A percentile compares a stretch with the other conserved stretches of the same genome.
Evolutionary conservation across 768 basidiomycete species (phyloP).

Genomic region (Rhodotorula toruloides): DNA sequence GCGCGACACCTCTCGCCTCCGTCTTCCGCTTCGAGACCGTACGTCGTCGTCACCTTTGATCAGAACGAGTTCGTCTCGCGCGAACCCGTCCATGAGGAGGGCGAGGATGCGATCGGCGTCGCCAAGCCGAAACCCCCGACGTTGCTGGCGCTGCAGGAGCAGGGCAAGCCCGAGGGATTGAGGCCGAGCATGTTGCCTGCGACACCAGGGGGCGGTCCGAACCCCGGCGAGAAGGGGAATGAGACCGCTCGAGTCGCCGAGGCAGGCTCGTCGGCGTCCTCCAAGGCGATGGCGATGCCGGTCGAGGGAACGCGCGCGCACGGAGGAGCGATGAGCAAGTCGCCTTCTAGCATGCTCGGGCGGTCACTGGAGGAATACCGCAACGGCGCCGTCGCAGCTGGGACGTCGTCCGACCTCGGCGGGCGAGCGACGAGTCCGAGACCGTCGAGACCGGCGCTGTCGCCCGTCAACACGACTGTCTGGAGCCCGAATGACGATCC

Average conservation of each 20-base stretch:
- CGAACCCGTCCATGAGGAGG: conserved; percentile 65
- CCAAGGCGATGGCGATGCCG: not conserved
- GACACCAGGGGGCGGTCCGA: conserved; percentile 17
- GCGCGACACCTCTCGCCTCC: conserved; percentile 75
- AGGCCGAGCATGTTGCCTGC: conserved; percentile 9
- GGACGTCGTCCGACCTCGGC: not conserved
- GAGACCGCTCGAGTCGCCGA: not conserved
- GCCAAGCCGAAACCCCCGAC: conserved; percentile 11
- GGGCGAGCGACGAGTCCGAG: not conserved
- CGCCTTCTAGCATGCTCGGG: conserved; percentile 21
- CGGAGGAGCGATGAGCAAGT: not conserved
- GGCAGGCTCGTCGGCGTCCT: not conserved
- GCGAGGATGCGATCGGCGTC: conserved; percentile 63
- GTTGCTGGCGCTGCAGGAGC: conserved; percentile 25
- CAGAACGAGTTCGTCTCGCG: conserved; percentile 96
- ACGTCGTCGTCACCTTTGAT: conserved; percentile 97
- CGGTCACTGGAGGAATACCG: conserved; percentile 22
- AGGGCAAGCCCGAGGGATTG: conserved; percentile 4
- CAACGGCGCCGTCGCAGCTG: not conserved
- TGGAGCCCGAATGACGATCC: conserved; percentile 20
- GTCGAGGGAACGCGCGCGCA: not conserved
- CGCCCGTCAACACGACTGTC: conserved; percentile 17
- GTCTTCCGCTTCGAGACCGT: conserved; percentile 62
- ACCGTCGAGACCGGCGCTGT: conserved; percentile 1
- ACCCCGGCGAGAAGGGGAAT: conserved; percentile 15